Base-by-base conservation (phyloP, 2,329 filamentous ascomycete species). In the Stachybotrys chartarum region DNA sequence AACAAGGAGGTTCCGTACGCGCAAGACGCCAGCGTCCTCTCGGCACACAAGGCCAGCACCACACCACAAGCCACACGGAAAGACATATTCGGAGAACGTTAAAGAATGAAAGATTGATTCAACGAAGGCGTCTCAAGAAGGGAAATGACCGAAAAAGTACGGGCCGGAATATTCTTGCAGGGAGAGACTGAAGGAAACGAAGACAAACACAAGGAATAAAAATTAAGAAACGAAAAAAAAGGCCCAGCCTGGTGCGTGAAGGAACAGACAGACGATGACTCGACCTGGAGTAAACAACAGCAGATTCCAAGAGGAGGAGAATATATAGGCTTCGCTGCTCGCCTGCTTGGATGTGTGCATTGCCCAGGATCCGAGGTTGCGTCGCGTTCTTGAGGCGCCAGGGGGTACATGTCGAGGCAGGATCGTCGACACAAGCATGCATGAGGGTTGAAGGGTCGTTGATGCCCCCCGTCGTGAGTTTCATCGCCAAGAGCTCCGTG, bases 1-100 rank as follows among this genome's bases (percentile, higher is more conserved):
- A 69, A 63, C 16, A 75, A 58, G 47, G 66, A 61, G 1, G 73
- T 75, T 53, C 72, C 73, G 42, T 75, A 70, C 7, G 70, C 71
- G 52, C 73, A 75, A 7, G 70, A 72, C 6, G 71, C 71, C 44
- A 68, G 55, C 12, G 51, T 56, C 32, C 58, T 52, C 3, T 63
- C 59, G 1, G 54, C 58, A 49, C 55, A 62, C 16, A 50, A 30
- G 48, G 30, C 48, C 18, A 32, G 17, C 17, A 50, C n/a, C 17
- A 31, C 48, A 31, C 45, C 45, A 17, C n/a, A 47, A 17, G 45
- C 45, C 7, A n/a, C 8, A 3, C 45, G 10, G 7, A 14, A 24
- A 47, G 45, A 12, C 45, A 47, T 47, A 24, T 12, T 47, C 24
- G 45, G 7, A 17, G 10, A n/a, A 12, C 18, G 45, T 47, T 47